These are phyloP conservation scores for Holtermannia corniformis DNA, from an alignment of 768 basidiomycete species.

Conservation along the genomic window DNA sequence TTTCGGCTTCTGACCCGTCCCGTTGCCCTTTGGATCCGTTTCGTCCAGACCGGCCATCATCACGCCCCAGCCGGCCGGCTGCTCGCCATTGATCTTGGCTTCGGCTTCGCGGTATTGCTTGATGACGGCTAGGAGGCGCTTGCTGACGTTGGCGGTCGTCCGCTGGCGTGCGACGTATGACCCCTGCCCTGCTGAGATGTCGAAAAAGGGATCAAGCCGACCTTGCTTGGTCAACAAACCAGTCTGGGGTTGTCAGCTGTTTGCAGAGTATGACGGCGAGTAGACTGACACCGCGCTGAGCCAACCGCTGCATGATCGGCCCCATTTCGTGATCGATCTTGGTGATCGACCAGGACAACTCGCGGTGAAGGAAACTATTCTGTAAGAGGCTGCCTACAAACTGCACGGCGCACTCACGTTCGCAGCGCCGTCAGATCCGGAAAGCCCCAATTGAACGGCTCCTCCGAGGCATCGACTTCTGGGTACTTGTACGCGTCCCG, in stretches of 20 bases:
- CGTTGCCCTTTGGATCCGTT: constrained; percentile 30
- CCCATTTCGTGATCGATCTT: constrained; percentile 87
- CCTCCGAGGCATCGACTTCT: constrained; percentile 77
- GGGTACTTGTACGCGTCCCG: constrained; percentile 90
- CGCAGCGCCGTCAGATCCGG: constrained; percentile 92
- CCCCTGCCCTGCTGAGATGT: constrained; percentile 57
- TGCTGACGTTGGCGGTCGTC: constrained; percentile 67
- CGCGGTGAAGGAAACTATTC: constrained; percentile 59
- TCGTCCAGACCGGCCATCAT: constrained; percentile 38
- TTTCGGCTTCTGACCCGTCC: constrained; percentile 20
- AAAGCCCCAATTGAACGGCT: constrained; percentile 91
- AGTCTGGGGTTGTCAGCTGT: constrained; percentile 41
- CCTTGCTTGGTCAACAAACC: constrained; percentile 66
- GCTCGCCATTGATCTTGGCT: constrained; percentile 17
- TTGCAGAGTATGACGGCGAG: not conserved
- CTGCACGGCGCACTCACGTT: constrained; percentile 47
- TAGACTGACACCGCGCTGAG: constrained; percentile 56
- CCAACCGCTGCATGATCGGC: constrained; percentile 84
- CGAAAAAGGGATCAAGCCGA: constrained; percentile 65
- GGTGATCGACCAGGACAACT: constrained; percentile 66
- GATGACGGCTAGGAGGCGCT: constrained; percentile 57
- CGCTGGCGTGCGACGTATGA: constrained; percentile 67
- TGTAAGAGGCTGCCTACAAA: not conserved
- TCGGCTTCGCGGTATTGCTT: constrained; percentile 39
- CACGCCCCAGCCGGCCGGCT: constrained; percentile 24